Conservation (phyloP, 148 eudicot species). For the Persicaria tinctoria region DNA sequence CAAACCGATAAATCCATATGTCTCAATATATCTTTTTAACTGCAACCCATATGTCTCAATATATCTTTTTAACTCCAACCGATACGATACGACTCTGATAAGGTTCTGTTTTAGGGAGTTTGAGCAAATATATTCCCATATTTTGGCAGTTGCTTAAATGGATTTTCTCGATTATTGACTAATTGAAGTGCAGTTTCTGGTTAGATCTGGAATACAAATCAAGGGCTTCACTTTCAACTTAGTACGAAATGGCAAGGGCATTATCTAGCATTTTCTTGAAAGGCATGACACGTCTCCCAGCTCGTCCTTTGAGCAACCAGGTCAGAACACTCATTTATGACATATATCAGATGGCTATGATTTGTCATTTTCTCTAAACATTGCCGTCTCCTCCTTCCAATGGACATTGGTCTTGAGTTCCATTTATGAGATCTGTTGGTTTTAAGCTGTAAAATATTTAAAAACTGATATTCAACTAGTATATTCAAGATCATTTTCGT, state of each 20-base stretch:
- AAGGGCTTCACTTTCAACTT: background rate
- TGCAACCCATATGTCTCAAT: too few relatives aligned
- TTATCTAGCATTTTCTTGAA: constrained; percentile 39
- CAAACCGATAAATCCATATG: too few relatives aligned
- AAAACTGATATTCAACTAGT: background rate
- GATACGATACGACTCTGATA: too few relatives aligned
- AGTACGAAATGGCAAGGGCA: constrained; percentile 30
- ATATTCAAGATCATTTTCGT: background rate
- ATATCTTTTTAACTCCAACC: too few relatives aligned
- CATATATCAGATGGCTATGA: constrained; percentile 3
- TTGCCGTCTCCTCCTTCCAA: background rate
- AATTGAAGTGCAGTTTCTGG: background rate
- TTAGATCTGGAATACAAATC: background rate
- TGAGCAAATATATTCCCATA: background rate
- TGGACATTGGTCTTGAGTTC: background rate
- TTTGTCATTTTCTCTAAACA: background rate
- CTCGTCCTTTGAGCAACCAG: constrained; percentile 27
- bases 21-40: too few relatives aligned
- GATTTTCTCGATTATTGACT: background rate
- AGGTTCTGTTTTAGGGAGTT: background rate
- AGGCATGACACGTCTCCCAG: constrained; percentile 30
- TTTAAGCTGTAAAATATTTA: background rate
- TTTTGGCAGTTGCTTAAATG: background rate
- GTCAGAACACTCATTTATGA: constrained; percentile 19
- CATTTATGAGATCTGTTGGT: background rate